Base-by-base conservation (phyloP, 495 filamentous ascomycete genomes). In the Friedmanniomyces endolithicus region DNA sequence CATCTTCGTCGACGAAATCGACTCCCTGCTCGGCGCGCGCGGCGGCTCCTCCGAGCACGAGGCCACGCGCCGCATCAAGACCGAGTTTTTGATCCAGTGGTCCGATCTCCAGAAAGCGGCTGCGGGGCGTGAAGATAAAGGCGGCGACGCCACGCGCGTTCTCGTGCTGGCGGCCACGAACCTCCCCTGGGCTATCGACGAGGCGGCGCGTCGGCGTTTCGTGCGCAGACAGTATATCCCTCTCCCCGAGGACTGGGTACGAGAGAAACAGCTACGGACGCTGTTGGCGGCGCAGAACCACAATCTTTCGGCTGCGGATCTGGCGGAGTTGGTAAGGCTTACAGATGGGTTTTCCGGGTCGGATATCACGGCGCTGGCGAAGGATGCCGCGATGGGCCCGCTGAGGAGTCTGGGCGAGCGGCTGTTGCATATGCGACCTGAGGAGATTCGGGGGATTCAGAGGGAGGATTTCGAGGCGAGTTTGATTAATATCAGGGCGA, bases 1-100 rank as follows among this genome's bases (percentile, higher is more conserved):
- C 68, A 99, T 99, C 60, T 99, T 99, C 60, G 90, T 99, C 6
- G 92, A 99, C 63, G 92, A 99, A 66, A 99, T 99, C 62, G 92
- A 99, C 67, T 96, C 92, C 0, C 71, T 99, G 6, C 75, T 99
- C 0, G 94, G 88, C 0, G 78, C 89, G 1, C 80, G 92, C 22
- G 85, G 83, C 8, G 88, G 88, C 0, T 80, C 78, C 1, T 82
- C 88, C 6, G 92, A 99, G 62, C 84, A 97, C 64, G 92, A 99
- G 69, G 86, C 94, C 6, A 94, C 89, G 8, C 77, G 90, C 37
- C 78, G 94, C 24, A 94, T 95, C 62, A 97, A 99, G 70, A 99
- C 92, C 0, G 92, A 99, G 63, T 99, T 99, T 55, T 68, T 99
- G 50, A 95, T 99, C 41, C 90, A 96, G 64, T 99, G 92, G 92